A percentile compares a stretch with the other conserved stretches of the same genome.
phyloP scores from a whole-genome alignment of 2,329 filamentous ascomycete species.

The Parafenestella ontariensis region DNA sequence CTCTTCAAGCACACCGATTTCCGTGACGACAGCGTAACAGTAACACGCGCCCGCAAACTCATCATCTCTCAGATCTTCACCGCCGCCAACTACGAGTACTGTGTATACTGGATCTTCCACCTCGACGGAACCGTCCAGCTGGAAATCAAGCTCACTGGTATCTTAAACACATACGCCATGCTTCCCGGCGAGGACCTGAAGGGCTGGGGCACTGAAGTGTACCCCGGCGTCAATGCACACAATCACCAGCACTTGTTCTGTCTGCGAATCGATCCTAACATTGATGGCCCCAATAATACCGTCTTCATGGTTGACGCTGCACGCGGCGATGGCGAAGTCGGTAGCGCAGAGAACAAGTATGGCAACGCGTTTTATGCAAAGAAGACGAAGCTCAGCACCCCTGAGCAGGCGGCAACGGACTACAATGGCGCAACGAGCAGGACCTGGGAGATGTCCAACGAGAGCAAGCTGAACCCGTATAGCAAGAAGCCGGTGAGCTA shows the following conservation, averaged over 20 bases:
- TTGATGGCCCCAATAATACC: slow-evolving; percentile 85
- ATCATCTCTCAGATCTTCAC: slow-evolving; percentile 93
- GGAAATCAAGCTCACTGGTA: slow-evolving; percentile 88
- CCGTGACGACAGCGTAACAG: slow-evolving; percentile 84
- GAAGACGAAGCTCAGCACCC: slow-evolving; percentile 79
- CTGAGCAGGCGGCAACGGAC: slow-evolving; percentile 73
- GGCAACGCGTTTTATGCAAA: slow-evolving; percentile 90
- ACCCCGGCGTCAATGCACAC: slow-evolving; percentile 89
- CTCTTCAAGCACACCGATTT: slow-evolving; percentile 96
- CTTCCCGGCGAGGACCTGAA: slow-evolving; percentile 79
- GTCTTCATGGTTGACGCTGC: slow-evolving; percentile 83
- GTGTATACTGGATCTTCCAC: slow-evolving; percentile 86
- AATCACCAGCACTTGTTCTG: slow-evolving; percentile 98
- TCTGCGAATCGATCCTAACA: slow-evolving; percentile 82
- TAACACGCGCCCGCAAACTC: slow-evolving; percentile 85
- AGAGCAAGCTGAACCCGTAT: slow-evolving; percentile 82
- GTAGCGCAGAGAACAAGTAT: slow-evolving; percentile 82
- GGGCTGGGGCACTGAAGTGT: slow-evolving; percentile 91
- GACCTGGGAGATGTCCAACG: slow-evolving; percentile 92
- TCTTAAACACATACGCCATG: slow-evolving; percentile 90
- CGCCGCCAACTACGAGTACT: slow-evolving; percentile 95
- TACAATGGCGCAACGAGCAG: slow-evolving; percentile 81
- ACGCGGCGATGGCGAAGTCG: slow-evolving; percentile 74
- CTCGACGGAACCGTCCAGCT: slow-evolving; percentile 92
- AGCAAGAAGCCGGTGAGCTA: slow-evolving; percentile 85